phyloP scores from a whole-genome alignment of 306 rosid species.

The Cucumis cinereus region DNA sequence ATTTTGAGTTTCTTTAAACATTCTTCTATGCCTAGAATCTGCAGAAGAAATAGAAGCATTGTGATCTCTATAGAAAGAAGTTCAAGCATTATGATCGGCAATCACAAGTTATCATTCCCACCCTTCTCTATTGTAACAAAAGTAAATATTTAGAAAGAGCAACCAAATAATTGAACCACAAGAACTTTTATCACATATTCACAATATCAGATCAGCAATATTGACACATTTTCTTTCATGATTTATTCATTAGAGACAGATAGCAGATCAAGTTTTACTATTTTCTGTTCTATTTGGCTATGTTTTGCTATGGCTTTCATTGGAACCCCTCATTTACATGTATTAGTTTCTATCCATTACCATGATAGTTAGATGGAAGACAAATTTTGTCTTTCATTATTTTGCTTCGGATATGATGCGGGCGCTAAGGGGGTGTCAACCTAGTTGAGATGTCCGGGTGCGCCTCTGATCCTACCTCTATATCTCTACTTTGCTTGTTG shows the following conservation, averaged over 20 bases:
- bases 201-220: background rate
- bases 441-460: no score
- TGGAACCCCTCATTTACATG: no score
- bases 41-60: conserved; percentile 7
- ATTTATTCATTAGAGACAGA: background rate
- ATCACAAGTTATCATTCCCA: background rate
- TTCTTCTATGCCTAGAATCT: conserved; percentile 60
- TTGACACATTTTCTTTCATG: background rate
- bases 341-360: no score
- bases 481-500: no score
- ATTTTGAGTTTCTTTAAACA: conserved; percentile 42
- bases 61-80: background rate
- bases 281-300: no score
- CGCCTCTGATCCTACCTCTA: no score
- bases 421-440: no score
- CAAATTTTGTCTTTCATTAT: no score
- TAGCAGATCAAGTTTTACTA: no score
- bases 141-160: background rate
- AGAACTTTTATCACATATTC: background rate
- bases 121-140: background rate
- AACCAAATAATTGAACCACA: background rate
- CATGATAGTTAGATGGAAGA: no score
- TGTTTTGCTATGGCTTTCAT: no score
- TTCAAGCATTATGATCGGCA: background rate
- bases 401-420: no score